These are phyloP conservation scores for Holtermanniella nyarrowii DNA, from an alignment of 768 basidiomycete species.

Conservation along the genomic window DNA sequence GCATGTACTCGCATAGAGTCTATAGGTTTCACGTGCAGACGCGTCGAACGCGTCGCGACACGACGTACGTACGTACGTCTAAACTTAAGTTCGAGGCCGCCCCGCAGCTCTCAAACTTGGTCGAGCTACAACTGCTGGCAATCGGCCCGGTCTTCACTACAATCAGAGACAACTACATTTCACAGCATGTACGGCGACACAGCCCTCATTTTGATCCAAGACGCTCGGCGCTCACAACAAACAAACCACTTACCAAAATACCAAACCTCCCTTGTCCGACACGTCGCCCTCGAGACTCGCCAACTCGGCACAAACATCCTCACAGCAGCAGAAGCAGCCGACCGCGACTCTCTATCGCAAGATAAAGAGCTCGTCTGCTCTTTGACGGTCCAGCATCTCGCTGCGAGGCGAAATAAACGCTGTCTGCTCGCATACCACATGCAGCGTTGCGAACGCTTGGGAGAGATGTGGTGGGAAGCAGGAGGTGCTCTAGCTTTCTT, in stretches of 20 bases:
- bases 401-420: conserved; percentile 87
- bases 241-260: conserved; percentile 81
- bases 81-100: too few relatives aligned
- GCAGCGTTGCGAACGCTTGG: conserved; percentile 71
- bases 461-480: conserved; percentile 78
- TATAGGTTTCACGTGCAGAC: too few relatives aligned
- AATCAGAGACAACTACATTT: too few relatives aligned
- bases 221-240: conserved; percentile 72
- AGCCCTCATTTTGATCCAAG: conserved; percentile 73
- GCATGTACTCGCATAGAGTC: too few relatives aligned
- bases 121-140: too few relatives aligned
- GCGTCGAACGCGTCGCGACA: too few relatives aligned
- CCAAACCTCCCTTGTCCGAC: conserved; percentile 76
- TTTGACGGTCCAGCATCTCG: conserved; percentile 75
- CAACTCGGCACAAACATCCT: conserved; percentile 49
- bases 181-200: conserved; percentile 53
- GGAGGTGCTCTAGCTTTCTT: conserved; percentile 72
- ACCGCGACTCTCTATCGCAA: conserved; percentile 42
- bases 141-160: too few relatives aligned
- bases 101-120: too few relatives aligned
- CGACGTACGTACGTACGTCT: too few relatives aligned
- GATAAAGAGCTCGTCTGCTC: conserved; percentile 50
- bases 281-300: conserved; percentile 81
- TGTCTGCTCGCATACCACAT: conserved; percentile 86
- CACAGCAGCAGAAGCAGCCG: conserved; percentile 31